Conservation (phyloP, 192 early-diverging fungal species). For the Backusella tarrabulga region DNA sequence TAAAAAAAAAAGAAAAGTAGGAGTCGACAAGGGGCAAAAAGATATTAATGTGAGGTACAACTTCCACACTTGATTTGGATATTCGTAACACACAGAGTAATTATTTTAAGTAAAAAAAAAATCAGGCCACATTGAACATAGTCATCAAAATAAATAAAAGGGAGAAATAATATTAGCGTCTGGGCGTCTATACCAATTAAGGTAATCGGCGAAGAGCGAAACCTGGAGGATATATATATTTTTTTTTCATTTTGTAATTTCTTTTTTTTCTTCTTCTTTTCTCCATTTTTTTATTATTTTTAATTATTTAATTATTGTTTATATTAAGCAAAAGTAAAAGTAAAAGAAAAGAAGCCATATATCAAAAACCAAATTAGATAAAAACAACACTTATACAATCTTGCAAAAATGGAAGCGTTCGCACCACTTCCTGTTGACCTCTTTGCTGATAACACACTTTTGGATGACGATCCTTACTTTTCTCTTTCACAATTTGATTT, state of each 20-base stretch:
- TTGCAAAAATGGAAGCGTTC: slow-evolving; percentile 13
- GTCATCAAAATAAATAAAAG: not conserved
- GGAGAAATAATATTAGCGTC: not conserved
- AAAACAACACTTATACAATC: not conserved
- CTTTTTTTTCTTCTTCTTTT: slow-evolving; percentile 6
- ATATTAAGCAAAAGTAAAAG: not conserved
- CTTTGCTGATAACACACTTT: slow-evolving; percentile 11
- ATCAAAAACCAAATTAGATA: not conserved
- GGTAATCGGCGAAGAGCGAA: not conserved
- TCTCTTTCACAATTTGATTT: slow-evolving; percentile 16
- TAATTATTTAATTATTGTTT: too few species aligned
- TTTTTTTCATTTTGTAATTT: slow-evolving; percentile 5
- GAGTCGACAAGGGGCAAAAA: not conserved
- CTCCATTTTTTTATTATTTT: not conserved
- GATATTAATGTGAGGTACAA: not conserved
- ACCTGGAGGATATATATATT: not conserved
- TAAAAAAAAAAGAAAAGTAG: not conserved
- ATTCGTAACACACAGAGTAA: not conserved
- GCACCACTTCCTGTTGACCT: slow-evolving; percentile 17
- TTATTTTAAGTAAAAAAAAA: not conserved
- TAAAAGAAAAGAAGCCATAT: not conserved
- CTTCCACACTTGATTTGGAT: not conserved
- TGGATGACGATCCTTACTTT: slow-evolving; percentile 14
- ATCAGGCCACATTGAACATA: not conserved
- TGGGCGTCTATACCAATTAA: not conserved